phyloP scores from a whole-genome alignment of 176 grass and related monocot species.

The Zea luxurians region DNA sequence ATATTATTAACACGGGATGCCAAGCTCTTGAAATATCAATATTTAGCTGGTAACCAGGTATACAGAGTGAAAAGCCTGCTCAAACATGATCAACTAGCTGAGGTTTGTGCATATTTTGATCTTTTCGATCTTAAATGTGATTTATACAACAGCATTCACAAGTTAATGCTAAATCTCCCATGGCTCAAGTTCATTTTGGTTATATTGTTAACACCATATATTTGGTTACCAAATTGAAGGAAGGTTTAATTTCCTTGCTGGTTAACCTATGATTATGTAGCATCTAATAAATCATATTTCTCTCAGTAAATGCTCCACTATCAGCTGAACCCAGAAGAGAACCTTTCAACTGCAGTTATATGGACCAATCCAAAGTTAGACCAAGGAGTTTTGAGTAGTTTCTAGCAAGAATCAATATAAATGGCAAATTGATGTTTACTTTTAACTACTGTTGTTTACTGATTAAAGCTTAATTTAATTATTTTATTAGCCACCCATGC shows the following conservation, averaged over 20 bases:
- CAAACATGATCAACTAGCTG: conserved; percentile 88
- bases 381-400: not conserved
- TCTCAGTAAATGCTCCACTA: not conserved
- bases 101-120: conserved; percentile 60
- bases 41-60: conserved; percentile 80
- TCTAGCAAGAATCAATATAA: conserved; percentile 8
- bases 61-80: conserved; percentile 89
- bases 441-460: not conserved
- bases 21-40: conserved; percentile 90
- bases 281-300: conserved; percentile 1
- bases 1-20: conserved; percentile 80
- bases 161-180: not conserved
- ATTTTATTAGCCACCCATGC: not conserved
- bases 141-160: not conserved
- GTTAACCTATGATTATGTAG: conserved; percentile 1
- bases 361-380: not conserved
- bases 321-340: not conserved
- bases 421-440: conserved; percentile 2
- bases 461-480: not conserved
- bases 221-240: not conserved
- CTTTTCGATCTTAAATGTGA: conserved; percentile 1
- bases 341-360: conserved; percentile 16
- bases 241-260: not conserved
- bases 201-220: not conserved
- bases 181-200: not conserved